phyloP scores from a whole-genome alignment of 169 alveolate genomes.

The Cryptosporidium xiaoi region DNA sequence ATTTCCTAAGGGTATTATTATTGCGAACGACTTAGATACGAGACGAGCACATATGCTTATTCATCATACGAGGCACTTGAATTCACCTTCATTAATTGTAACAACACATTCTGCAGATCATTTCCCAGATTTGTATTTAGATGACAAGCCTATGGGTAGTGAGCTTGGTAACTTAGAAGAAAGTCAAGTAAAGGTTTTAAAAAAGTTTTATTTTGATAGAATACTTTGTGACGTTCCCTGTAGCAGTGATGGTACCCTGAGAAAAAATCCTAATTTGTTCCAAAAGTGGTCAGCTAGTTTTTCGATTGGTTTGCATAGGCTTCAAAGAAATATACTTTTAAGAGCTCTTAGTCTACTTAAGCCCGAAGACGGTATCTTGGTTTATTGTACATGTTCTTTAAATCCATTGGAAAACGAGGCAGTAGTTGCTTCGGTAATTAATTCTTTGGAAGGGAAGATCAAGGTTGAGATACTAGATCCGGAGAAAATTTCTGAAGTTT shows the following conservation, averaged over 20 bases:
- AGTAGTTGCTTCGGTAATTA: slow-evolving; percentile 85
- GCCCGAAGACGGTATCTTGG: slow-evolving; percentile 89
- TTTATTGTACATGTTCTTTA: slow-evolving; percentile 93
- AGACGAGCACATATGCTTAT: slow-evolving; percentile 93
- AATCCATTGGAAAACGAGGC: slow-evolving; percentile 96
- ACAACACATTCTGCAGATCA: slow-evolving; percentile 91
- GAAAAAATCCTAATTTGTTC: slow-evolving; percentile 92
- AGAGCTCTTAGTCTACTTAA: slow-evolving; percentile 88
- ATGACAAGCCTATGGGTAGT: slow-evolving; percentile 15
- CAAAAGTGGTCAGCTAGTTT: slow-evolving; percentile 87
- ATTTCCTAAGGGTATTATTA: slow-evolving; percentile 83
- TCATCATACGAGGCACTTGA: slow-evolving; percentile 90
- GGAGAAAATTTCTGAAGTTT: slow-evolving; percentile 82
- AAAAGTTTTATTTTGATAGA: slow-evolving; percentile 85
- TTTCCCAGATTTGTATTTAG: slow-evolving; percentile 83
- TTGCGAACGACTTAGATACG: slow-evolving; percentile 93
- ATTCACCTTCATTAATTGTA: slow-evolving; percentile 87
- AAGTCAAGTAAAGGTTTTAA: slow-evolving; percentile 18
- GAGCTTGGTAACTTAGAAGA: not conserved
- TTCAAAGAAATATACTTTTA: slow-evolving; percentile 82
- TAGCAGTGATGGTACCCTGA: slow-evolving; percentile 94
- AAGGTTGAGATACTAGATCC: slow-evolving; percentile 80
- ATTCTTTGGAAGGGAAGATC: slow-evolving; percentile 72
- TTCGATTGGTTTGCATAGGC: slow-evolving; percentile 86
- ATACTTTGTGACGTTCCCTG: slow-evolving; percentile 96